Percentiles rank a stretch among this genome's conserved stretches.
Conservation (phyloP, 2,329 filamentous ascomycete genomes). For the Trichoderma sp. region DNA sequence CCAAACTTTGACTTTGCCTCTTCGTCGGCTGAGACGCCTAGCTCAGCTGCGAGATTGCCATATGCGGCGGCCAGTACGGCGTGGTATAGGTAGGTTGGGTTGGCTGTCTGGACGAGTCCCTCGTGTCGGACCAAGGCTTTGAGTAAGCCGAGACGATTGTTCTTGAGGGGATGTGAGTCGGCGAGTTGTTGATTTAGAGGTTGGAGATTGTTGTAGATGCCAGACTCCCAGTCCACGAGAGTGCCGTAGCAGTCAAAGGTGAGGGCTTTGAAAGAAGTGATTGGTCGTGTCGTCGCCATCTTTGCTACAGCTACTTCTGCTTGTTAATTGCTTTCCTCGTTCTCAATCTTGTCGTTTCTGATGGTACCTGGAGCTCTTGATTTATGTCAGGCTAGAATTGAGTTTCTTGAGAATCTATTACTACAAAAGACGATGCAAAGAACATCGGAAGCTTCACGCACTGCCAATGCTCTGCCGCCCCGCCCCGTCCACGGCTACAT, state of each 20-base stretch:
- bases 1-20: slow-evolving; percentile 35
- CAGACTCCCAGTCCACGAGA: slow-evolving; percentile 74
- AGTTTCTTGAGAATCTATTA: not conserved
- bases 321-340: not conserved
- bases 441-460: not conserved
- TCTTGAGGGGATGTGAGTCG: slow-evolving; percentile 34
- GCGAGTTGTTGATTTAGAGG: slow-evolving; percentile 46
- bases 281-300: slow-evolving; percentile 22
- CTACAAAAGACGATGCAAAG: not conserved
- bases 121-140: slow-evolving; percentile 49
- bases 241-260: slow-evolving; percentile 81
- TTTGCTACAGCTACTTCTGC: not conserved
- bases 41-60: slow-evolving; percentile 33
- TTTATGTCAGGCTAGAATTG: not conserved
- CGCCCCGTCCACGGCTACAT: not conserved
- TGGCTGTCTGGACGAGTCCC: slow-evolving; percentile 55
- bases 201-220: slow-evolving; percentile 54
- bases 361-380: not conserved
- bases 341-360: not conserved
- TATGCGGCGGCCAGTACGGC: slow-evolving; percentile 44
- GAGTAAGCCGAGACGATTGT: slow-evolving; percentile 40
- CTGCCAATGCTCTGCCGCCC: not conserved
- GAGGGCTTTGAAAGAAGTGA: slow-evolving; percentile 42
- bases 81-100: slow-evolving; percentile 40
- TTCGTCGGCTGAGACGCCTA: slow-evolving; percentile 32